Conservation (phyloP, 805 yeast genomes). For the Saturnispora quitensis region DNA sequence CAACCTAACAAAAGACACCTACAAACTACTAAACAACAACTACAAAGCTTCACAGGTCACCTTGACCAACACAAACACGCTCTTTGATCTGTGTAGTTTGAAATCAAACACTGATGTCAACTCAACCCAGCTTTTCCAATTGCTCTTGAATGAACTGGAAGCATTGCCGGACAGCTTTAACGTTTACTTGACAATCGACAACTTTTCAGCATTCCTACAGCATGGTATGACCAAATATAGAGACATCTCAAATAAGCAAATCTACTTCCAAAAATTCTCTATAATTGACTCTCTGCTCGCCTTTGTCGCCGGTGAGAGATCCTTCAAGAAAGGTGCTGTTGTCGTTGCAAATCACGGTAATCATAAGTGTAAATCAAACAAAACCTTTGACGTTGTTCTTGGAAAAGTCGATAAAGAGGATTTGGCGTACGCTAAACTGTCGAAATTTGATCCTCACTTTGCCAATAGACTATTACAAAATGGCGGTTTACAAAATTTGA, state of each 20-base stretch:
- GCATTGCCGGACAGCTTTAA: slow-evolving; percentile 40
- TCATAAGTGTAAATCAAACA: slow-evolving; percentile 43
- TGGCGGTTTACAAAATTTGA: slow-evolving; percentile 24
- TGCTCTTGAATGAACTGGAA: slow-evolving; percentile 47
- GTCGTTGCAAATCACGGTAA: slow-evolving; percentile 54
- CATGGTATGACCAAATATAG: slow-evolving; percentile 51
- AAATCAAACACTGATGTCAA: slow-evolving; percentile 19
- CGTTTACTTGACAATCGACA: slow-evolving; percentile 63
- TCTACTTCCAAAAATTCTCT: slow-evolving; percentile 57
- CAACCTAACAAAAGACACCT: slow-evolving; percentile 15
- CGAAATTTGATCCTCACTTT: slow-evolving; percentile 45
- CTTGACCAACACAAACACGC: slow-evolving; percentile 20
- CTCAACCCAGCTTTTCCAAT: slow-evolving; percentile 39
- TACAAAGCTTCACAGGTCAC: slow-evolving; percentile 14
- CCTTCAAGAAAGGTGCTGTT: slow-evolving; percentile 55
- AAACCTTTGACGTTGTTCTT: slow-evolving; percentile 43
- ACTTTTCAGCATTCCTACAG: slow-evolving; percentile 55
- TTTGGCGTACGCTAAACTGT: slow-evolving; percentile 57
- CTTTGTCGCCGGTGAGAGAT: slow-evolving; percentile 41
- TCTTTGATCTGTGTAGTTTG: slow-evolving; percentile 36
- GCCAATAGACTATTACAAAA: slow-evolving; percentile 36
- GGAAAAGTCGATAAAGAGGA: slow-evolving; percentile 39
- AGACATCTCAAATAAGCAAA: slow-evolving; percentile 42
- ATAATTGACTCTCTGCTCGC: slow-evolving; percentile 49
- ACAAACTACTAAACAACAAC: slow-evolving; percentile 16